phyloP scores from a whole-genome alignment of 192 early-diverging fungal genomes.

The Coemansia sp. region DNA sequence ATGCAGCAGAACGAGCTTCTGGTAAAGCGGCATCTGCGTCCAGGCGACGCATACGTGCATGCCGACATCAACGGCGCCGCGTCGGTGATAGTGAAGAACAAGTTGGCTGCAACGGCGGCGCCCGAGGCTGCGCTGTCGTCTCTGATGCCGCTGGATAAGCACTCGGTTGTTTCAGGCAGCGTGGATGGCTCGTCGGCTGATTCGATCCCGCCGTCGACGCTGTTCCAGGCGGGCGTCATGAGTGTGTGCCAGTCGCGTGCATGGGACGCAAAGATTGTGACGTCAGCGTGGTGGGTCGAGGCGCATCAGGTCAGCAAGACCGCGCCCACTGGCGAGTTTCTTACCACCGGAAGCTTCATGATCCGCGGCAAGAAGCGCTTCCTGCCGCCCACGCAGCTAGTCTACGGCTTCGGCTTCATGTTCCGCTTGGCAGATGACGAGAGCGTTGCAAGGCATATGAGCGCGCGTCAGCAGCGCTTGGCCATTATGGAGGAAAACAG shows the following conservation, averaged over 20 bases:
- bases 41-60: conserved; percentile 86
- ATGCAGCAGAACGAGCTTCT: conserved; percentile 92
- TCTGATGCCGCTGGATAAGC: neutral
- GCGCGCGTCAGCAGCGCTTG: conserved; percentile 59
- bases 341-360: conserved; percentile 90
- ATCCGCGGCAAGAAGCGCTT: conserved; percentile 93
- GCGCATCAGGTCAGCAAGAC: conserved; percentile 85
- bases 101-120: conserved; percentile 20
- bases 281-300: conserved; percentile 92
- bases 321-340: conserved; percentile 87
- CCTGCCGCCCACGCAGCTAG: conserved; percentile 88
- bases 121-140: conserved; percentile 17
- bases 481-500: conserved; percentile 40
- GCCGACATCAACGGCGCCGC: conserved; percentile 93
- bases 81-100: conserved; percentile 86
- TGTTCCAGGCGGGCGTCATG: conserved; percentile 95
- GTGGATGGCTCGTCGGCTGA: conserved; percentile 17
- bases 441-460: conserved; percentile 70
- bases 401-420: conserved; percentile 94
- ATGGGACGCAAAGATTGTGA: conserved; percentile 97
- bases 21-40: conserved; percentile 66
- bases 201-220: conserved; percentile 81
- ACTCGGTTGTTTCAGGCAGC: neutral
- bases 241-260: conserved; percentile 90
- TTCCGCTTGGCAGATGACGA: conserved; percentile 85